These are phyloP conservation scores for Leucosporidium yakuticum DNA, from an alignment of 768 basidiomycete species.

Conservation along the genomic window DNA sequence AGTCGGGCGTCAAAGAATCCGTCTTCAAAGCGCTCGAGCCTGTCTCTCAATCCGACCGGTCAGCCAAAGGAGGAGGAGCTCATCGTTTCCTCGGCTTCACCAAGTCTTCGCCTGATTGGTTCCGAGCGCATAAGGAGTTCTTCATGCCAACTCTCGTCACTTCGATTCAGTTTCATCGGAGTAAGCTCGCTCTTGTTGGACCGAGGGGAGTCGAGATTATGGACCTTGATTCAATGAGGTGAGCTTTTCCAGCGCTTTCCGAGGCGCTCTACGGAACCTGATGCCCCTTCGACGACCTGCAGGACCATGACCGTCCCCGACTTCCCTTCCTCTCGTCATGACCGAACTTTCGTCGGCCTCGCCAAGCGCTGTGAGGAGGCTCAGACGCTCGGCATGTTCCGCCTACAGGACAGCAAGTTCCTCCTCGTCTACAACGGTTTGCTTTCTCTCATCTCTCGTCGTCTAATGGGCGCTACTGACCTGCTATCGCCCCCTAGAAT, in stretches of 20 bases:
- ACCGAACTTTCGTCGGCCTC: constrained; percentile 58
- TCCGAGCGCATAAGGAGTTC: constrained; percentile 67
- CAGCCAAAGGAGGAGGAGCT: constrained; percentile 64
- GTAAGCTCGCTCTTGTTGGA: constrained; percentile 86
- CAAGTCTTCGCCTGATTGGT: constrained; percentile 77
- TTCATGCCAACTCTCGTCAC: constrained; percentile 47
- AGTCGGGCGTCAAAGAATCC: constrained; percentile 88
- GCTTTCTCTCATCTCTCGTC: constrained; percentile 27
- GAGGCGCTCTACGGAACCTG: neutral
- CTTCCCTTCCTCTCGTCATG: constrained; percentile 51
- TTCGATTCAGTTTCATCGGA: constrained; percentile 64
- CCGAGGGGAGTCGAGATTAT: constrained; percentile 96
- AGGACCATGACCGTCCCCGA: constrained; percentile 70
- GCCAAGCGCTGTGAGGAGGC: constrained; percentile 75
- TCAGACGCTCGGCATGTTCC: constrained; percentile 82
- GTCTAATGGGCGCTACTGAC: neutral
- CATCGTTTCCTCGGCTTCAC: constrained; percentile 55
- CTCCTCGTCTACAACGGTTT: constrained; percentile 80
- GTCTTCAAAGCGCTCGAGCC: constrained; percentile 98
- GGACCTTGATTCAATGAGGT: constrained; percentile 76
- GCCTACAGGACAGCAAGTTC: constrained; percentile 79
- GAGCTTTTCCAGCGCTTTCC: neutral
- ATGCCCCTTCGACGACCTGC: constrained; percentile 60
- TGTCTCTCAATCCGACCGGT: constrained; percentile 70
- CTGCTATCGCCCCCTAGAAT: constrained; percentile 41